Evolutionary conservation across 1,284 basidiomycete species (phyloP).

Genomic region (Leccinum subrobustum): DNA sequence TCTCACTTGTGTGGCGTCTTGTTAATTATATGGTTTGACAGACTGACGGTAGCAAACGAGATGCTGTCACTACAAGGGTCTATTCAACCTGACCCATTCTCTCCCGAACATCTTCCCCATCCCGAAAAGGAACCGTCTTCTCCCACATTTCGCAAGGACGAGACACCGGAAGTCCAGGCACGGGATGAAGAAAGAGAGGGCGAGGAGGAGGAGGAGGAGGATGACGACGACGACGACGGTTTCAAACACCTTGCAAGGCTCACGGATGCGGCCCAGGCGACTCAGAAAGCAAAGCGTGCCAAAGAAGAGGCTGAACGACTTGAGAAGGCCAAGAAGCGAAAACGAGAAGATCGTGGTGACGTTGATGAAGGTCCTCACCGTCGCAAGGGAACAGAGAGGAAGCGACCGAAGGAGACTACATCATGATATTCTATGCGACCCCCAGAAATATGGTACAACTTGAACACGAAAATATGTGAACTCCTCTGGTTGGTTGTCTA

Average conservation of each 20-base stretch:
- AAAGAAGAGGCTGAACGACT: constrained; percentile 32
- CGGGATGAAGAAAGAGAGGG: constrained; percentile 28
- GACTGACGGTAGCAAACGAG: constrained; percentile 90
- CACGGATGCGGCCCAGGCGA: constrained; percentile 31
- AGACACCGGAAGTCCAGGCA: constrained; percentile 23
- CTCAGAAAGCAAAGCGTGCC: constrained; percentile 33
- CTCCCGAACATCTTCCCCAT: constrained; percentile 53
- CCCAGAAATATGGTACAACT: background rate
- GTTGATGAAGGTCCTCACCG: constrained; percentile 1
- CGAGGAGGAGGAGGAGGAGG: constrained; percentile 8
- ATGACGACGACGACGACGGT: constrained; percentile 30
- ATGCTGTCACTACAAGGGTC: constrained; percentile 95
- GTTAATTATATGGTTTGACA: constrained; percentile 35
- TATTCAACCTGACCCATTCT: constrained; percentile 83
- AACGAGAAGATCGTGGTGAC: constrained; percentile 16
- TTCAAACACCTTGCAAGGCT: constrained; percentile 39
- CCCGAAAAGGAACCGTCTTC: constrained; percentile 7
- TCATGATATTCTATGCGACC: constrained; percentile 10
- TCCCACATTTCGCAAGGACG: constrained; percentile 8
- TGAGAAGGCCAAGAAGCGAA: constrained; percentile 37
- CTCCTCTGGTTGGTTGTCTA: background rate
- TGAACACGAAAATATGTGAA: background rate
- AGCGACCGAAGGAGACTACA: constrained; percentile 13
- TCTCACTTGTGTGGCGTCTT: background rate
- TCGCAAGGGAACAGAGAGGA: constrained; percentile 18